Evolutionary conservation across 352 stramenopile genomes (phyloP), one percentile per base, ranked within the genome.

Genomic region (Pythium oligandrum): DNA sequence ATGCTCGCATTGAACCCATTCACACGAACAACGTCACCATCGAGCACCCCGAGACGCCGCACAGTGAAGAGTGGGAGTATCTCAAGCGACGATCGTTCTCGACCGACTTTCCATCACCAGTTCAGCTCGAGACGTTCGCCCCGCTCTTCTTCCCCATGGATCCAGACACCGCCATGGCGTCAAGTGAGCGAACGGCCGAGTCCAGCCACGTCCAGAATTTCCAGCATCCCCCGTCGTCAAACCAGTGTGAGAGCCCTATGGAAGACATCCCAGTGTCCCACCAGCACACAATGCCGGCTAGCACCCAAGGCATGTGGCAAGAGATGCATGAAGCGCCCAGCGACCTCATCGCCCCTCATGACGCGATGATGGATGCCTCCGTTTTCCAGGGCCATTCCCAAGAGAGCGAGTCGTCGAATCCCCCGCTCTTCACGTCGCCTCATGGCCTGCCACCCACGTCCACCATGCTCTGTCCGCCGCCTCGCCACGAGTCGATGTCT

Each of bases 91-190:
- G 51, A 6, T 57, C 58, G 5, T 42, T 65, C 1, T 65, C 58
- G 5, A 45, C 54, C 6, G 52, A 61, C 33, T 26, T 57, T 10
- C 9, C 6, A 47, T 48, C 59, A 8, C 52, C 53, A 1, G 48
- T 53, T 8, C 48, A 40, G 9, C 49, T 66, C 17, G 59, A 66
- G 34, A 61, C 42, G 42, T 61, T 66, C 43, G 49, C 57, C 42
- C 59, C 59, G 34, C 57, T 66, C 37, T 39, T 66, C n/a, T 66
- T 66, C 33, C 59, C 59, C 8, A 60, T 66, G 48, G 59, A 66
- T 44, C 30, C 47, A 4, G 59, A 55, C 7, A 12, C 38, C 12
- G 12, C 12, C 12, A 12, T 12, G 38, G 7, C 38, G 38, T 8
- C 38, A 12, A 12, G 38, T 8, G 12, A 12, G 38, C 38, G 38